Conservation (phyloP, 371 early-diverging fungal genomes). For the Mortierella sp. region DNA sequence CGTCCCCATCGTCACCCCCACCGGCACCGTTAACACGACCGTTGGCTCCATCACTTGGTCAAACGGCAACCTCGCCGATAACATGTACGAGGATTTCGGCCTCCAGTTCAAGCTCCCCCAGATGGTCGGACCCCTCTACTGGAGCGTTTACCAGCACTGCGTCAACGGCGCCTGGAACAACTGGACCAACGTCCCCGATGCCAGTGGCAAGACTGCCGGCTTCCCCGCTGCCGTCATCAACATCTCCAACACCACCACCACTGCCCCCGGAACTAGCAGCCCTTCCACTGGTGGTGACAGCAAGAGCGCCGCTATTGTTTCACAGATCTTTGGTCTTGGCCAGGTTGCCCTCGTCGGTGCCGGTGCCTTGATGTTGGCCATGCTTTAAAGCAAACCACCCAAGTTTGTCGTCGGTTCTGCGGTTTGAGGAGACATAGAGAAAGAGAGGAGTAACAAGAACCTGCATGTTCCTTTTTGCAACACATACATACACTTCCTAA, state of each 20-base stretch:
- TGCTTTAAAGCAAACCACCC: conserved; percentile 26
- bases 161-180: conserved; percentile 52
- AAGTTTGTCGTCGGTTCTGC: not conserved
- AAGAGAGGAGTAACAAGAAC: conserved; percentile 4
- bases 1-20: conserved; percentile 40
- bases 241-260: conserved; percentile 27
- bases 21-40: conserved; percentile 51
- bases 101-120: conserved; percentile 53
- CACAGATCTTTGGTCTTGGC: conserved; percentile 23
- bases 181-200: conserved; percentile 54
- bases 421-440: not conserved
- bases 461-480: conserved; percentile 3
- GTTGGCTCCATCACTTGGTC: conserved; percentile 56
- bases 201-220: conserved; percentile 42
- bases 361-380: conserved; percentile 35
- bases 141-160: conserved; percentile 55
- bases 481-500: conserved; percentile 15
- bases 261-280: not conserved
- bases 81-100: conserved; percentile 56
- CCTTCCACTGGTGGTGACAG: conserved; percentile 7
- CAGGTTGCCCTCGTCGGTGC: conserved; percentile 32
- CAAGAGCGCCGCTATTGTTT: conserved; percentile 16
- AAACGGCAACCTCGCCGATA: conserved; percentile 37
- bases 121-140: conserved; percentile 49
- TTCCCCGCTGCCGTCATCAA: conserved; percentile 50